A percentile compares a stretch with the other conserved stretches of the same genome.
phyloP scores from a whole-genome alignment of 805 yeast species.

The Teunomyces tritomae region DNA sequence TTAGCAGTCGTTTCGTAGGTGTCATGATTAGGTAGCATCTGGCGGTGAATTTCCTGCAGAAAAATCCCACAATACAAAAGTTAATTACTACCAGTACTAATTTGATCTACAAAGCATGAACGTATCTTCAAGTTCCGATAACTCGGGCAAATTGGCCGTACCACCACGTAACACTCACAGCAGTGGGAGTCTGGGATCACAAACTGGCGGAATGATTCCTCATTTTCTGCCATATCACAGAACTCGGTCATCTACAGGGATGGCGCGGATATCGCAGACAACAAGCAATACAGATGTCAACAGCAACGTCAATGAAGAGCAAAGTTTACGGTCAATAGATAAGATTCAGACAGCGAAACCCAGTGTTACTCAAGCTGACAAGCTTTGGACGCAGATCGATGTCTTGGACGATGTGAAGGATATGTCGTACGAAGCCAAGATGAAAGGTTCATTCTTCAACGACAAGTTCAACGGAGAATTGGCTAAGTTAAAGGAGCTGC shows the following conservation, averaged over 20 bases:
- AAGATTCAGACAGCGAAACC: conserved; percentile 55
- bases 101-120: not conserved
- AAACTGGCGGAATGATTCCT: not conserved
- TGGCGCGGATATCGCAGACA: conserved; percentile 12
- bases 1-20: not conserved
- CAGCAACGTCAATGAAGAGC: conserved; percentile 8
- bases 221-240: conserved; percentile 1
- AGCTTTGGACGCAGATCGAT: conserved; percentile 84
- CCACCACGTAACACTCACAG: not conserved
- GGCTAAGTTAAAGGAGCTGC: conserved; percentile 53
- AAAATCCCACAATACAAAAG: not conserved
- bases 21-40: not conserved
- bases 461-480: conserved; percentile 51
- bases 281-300: conserved; percentile 1
- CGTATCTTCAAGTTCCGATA: not conserved
- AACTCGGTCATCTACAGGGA: conserved; percentile 13
- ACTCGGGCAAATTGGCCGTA: not conserved
- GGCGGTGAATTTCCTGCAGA: not conserved
- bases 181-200: not conserved
- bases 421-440: conserved; percentile 47
- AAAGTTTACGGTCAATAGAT: conserved; percentile 38
- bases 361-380: conserved; percentile 65
- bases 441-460: conserved; percentile 50
- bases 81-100: not conserved
- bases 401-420: conserved; percentile 75